Conservation (phyloP, 305 asterid species). For the Solanum chacoense region DNA sequence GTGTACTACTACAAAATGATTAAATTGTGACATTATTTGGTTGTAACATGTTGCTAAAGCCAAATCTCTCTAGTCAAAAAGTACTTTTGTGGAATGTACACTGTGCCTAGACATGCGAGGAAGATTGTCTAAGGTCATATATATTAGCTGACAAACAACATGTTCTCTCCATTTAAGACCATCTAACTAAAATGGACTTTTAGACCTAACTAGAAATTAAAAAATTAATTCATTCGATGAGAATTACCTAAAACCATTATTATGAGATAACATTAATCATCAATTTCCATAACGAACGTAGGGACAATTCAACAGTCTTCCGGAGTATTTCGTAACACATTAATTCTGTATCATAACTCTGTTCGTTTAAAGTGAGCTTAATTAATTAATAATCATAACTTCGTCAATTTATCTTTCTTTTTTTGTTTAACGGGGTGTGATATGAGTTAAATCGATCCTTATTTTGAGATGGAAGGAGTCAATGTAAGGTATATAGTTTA, state of each 20-base stretch:
- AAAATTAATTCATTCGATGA: background rate
- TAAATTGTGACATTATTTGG: background rate
- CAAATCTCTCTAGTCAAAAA: background rate
- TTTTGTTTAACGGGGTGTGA: background rate
- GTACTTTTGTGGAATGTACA: background rate
- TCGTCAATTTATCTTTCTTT: background rate
- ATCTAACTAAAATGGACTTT: no score
- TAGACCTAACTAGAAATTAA: background rate
- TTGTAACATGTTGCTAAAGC: background rate
- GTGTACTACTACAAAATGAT: background rate
- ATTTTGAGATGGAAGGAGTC: background rate
- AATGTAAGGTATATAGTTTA: background rate
- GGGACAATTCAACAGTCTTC: background rate
- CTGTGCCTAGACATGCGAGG: background rate
- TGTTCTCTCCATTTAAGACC: background rate
- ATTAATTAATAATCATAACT: background rate
- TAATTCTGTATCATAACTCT: background rate
- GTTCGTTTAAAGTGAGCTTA: background rate
- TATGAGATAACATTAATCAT: background rate
- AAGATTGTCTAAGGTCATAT: background rate
- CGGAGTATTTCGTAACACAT: background rate
- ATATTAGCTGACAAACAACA: background rate
- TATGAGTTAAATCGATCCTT: background rate
- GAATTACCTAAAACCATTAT: background rate
- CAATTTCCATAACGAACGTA: background rate